These are phyloP conservation scores for Citropsis articulata DNA, from an alignment of 345 rosid species.

Conservation along the genomic window DNA sequence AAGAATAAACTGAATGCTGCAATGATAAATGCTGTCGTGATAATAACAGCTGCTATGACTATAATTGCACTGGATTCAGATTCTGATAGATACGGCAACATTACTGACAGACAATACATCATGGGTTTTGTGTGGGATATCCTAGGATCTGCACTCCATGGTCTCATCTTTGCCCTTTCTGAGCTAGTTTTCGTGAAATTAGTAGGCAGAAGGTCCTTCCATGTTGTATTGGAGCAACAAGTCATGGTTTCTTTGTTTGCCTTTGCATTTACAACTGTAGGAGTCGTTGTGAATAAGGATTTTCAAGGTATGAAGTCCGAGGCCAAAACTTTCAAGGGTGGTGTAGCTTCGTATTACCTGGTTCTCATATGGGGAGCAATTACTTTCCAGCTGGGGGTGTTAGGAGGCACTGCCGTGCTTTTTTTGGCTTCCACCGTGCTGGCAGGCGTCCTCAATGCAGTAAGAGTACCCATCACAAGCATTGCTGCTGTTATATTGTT, in stretches of 20 bases:
- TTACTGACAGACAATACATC: slow-evolving; percentile 51
- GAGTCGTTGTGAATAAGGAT: slow-evolving; percentile 50
- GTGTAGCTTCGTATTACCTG: slow-evolving; percentile 39
- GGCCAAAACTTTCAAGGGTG: slow-evolving; percentile 53
- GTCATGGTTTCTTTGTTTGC: slow-evolving; percentile 69
- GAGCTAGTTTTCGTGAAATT: slow-evolving; percentile 72
- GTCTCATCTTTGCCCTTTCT: slow-evolving; percentile 80
- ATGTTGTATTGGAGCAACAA: slow-evolving; percentile 86
- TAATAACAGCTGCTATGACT: slow-evolving; percentile 68
- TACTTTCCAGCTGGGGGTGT: slow-evolving; percentile 70
- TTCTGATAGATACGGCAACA: slow-evolving; percentile 55
- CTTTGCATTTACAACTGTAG: slow-evolving; percentile 66
- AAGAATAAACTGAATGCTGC: slow-evolving; percentile 65
- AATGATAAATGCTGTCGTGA: slow-evolving; percentile 58
- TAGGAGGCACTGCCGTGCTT: slow-evolving; percentile 72
- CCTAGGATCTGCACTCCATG: slow-evolving; percentile 79
- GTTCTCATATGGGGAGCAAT: slow-evolving; percentile 65
- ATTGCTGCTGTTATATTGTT: slow-evolving; percentile 71
- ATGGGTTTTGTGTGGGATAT: slow-evolving; percentile 82
- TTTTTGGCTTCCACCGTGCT: slow-evolving; percentile 70
- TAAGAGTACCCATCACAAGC: slow-evolving; percentile 79
- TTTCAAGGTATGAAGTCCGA: slow-evolving; percentile 49
- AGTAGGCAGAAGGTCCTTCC: slow-evolving; percentile 71
- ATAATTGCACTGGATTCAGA: slow-evolving; percentile 73
- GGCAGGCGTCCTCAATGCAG: slow-evolving; percentile 83